Evolutionary conservation across 371 early-diverging fungal genomes (phyloP), one percentile per base, ranked within the genome.

Genomic region (Nematocida minor): DNA sequence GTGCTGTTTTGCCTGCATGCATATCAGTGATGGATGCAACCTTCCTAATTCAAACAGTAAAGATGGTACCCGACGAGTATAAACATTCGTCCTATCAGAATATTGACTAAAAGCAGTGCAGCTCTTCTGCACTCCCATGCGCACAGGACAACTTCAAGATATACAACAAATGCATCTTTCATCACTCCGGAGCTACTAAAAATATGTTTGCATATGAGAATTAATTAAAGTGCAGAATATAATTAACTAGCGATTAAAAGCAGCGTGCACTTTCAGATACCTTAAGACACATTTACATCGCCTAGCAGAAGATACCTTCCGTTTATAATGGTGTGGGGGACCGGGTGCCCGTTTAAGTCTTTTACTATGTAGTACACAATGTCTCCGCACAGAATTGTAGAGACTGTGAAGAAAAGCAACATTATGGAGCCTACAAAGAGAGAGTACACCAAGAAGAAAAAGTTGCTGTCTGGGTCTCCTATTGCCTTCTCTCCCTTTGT

Each of bases 51-150:
- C 20, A 51, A 11, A 53, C 77, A 74, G 77, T 74, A 74, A 4
- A 74, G 53, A 31, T 74, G 41, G 46, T 64, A 63, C 32, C 77
- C 77, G 6, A 64, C 53, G 66, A 47, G 66, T 0, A 74, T 66
- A 48, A 74, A 36, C 22, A 74, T 3, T 32, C 64, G 48, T n/a
- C 77, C 64, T 18, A 63, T 18, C 16, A 53, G 34, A 27, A 62
- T 25, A 41, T 74, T 74, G 0, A 74, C 66, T 32, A 36, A 11
- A 57, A 57, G 57, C 29, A 57, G 57, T 6, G 34, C 34, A 7
- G 38, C 7, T 34, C 44, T 44, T 44, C 11, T 44, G 44, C 9
- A 9, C 44, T n/a, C 44, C 44, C 44, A 44, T 11, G 44, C 44
- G n/a, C n/a, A 44, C 44, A 44, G 9, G 44, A 9, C 9, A 9